Conservation (phyloP, 1,284 basidiomycete genomes). For the Sporisorium exsertum region DNA sequence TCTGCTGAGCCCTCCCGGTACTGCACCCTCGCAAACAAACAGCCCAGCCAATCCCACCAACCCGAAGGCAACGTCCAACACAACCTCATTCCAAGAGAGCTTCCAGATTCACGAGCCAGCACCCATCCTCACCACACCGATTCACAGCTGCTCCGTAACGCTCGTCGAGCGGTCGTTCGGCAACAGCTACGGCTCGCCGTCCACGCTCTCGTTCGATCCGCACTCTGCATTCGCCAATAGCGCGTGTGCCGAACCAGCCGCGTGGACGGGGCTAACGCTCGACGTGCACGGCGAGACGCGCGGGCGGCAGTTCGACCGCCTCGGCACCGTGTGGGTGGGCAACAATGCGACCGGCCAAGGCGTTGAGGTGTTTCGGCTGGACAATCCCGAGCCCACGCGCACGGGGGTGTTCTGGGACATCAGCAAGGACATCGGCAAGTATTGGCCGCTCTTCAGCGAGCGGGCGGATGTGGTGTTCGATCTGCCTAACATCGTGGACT, state of each 20-base stretch:
- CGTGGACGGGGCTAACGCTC: slow-evolving; percentile 49
- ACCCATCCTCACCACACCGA: slow-evolving; percentile 17
- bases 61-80: no score
- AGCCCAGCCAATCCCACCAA: not conserved
- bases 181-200: slow-evolving; percentile 52
- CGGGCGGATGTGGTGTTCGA: slow-evolving; percentile 47
- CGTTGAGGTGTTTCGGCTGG: slow-evolving; percentile 54
- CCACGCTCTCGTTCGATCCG: slow-evolving; percentile 22
- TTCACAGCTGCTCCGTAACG: slow-evolving; percentile 20
- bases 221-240: slow-evolving; percentile 10
- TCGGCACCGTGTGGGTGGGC: slow-evolving; percentile 47
- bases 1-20: not conserved
- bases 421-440: slow-evolving; percentile 49
- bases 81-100: slow-evolving; percentile 7
- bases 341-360: slow-evolving; percentile 37
- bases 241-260: slow-evolving; percentile 29
- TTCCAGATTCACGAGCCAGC: slow-evolving; percentile 33
- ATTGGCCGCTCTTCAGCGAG: slow-evolving; percentile 41
- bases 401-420: slow-evolving; percentile 46
- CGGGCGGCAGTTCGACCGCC: slow-evolving; percentile 56
- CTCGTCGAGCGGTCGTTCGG: slow-evolving; percentile 44
- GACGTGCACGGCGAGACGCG: slow-evolving; percentile 30
- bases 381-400: slow-evolving; percentile 58
- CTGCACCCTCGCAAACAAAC: not conserved
- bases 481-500: slow-evolving; percentile 57